These are phyloP conservation scores for Exophiala sp. DNA, from an alignment of 2,329 filamentous ascomycete species.

Conservation along the genomic window DNA sequence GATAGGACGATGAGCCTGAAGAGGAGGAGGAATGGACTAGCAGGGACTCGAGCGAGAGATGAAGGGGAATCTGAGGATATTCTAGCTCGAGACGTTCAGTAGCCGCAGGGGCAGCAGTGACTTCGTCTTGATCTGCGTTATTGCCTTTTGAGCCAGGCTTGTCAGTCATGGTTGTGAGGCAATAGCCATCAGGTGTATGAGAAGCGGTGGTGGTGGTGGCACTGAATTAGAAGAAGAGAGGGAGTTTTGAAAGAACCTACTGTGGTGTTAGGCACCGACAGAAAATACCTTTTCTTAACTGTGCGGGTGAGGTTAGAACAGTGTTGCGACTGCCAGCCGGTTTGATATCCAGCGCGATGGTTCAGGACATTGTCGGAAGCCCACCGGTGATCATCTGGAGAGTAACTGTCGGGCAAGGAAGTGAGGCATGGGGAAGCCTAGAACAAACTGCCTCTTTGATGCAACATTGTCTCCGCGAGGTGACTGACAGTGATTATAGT, in stretches of 20 bases:
- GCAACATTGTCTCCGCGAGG: background rate
- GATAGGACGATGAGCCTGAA: constrained; percentile 2
- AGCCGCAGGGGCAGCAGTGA: background rate
- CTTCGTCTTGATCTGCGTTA: constrained; percentile 1
- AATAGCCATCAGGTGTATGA: background rate
- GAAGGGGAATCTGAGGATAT: constrained; percentile 18
- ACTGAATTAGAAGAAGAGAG: background rate
- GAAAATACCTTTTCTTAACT: background rate
- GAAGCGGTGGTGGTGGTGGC: background rate
- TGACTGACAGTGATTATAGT: too few relatives aligned
- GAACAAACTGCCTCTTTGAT: background rate
- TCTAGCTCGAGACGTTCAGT: constrained; percentile 10
- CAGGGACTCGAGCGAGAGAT: constrained; percentile 27
- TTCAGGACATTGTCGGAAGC: background rate
- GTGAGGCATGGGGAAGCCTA: background rate
- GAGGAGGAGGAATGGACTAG: constrained; percentile 20
- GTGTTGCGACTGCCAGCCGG: constrained; percentile 4
- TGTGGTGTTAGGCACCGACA: background rate
- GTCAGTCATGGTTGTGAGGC: constrained; percentile 8
- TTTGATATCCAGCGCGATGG: background rate
- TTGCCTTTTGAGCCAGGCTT: background rate
- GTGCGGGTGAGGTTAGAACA: background rate
- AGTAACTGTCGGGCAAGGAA: background rate
- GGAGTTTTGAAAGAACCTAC: constrained; percentile 2
- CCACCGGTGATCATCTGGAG: background rate